A percentile compares a stretch with the other conserved stretches of the same genome.
These are phyloP conservation scores for Saccharomyces pastorianus DNA, from an alignment of 1,139 yeast species.

Conservation along the genomic window DNA sequence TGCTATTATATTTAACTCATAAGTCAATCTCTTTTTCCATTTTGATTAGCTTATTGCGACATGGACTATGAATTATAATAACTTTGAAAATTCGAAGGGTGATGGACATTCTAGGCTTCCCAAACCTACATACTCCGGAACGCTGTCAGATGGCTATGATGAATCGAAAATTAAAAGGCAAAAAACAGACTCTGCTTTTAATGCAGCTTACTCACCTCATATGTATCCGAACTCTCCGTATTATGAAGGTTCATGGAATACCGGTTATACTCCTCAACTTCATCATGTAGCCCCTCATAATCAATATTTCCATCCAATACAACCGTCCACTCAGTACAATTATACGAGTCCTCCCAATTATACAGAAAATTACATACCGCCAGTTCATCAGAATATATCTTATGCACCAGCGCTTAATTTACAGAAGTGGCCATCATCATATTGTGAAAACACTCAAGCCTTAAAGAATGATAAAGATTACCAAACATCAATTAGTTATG, in stretches of 20 bases:
- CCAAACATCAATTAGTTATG: conserved; percentile 5
- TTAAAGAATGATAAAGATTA: background rate
- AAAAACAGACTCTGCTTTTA: conserved; percentile 1
- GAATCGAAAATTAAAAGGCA: background rate
- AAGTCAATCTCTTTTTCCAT: background rate
- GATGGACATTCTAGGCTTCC: conserved; percentile 12
- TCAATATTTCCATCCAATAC: background rate
- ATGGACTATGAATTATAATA: background rate
- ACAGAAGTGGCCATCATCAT: background rate
- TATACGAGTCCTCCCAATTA: background rate
- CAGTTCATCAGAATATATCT: background rate
- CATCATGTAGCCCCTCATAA: background rate
- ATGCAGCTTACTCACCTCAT: background rate
- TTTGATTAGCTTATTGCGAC: background rate
- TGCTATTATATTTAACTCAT: background rate
- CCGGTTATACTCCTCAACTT: background rate
- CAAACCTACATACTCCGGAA: conserved; percentile 27
- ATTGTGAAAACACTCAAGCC: background rate
- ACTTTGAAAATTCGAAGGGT: background rate
- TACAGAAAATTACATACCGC: background rate
- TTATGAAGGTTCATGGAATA: background rate
- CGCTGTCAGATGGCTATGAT: conserved; percentile 4
- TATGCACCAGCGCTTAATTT: background rate
- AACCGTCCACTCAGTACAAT: background rate
- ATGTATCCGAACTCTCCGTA: background rate